Evolutionary conservation across 1,284 basidiomycete genomes (phyloP), one percentile per base, ranked within the genome.

Genomic region (Boletus calvinii): DNA sequence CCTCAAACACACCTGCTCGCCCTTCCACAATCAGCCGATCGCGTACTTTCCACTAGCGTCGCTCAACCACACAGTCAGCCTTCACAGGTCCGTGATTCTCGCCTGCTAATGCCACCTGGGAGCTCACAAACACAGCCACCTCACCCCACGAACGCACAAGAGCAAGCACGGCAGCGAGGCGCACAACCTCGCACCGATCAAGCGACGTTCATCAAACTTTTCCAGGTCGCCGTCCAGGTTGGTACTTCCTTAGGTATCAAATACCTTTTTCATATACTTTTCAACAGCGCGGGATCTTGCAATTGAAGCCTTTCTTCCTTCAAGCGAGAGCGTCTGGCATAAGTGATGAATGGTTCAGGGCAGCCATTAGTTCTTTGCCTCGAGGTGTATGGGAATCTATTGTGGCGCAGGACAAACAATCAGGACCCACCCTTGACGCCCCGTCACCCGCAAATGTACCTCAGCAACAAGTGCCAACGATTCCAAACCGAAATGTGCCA

Each of bases 161-260:
- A 49, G 30, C 51, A 52, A 38, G 42, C 24, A 30, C 22, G n/a
- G 15, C 52, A 36, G 20, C 48, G 15, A 2, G 38, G 15, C 3
- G 20, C 40, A 34, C 53, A 46, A 17, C 20, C 22, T 35, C 41
- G n/a, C 11, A 15, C 15, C 4, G 57, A 57, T 44, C 50, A 54
- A 50, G 53, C 53, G 12, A 46, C 17, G n/a, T 70, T 70, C 20
- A 47, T 56, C 17, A 54, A 49, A 26, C 38, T 41, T 31, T 71
- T 67, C 30, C 69, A 66, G 37, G 29, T 11, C 1, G 63, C 52
- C 12, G 43, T 56, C 8, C 49, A 58, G 39, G 65, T 67, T 47
- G 5, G 67, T 54, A 13, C 39, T 45, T 45, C 29, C n/a, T 52
- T 50, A 7, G 20, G 31, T 34, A 15, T 48, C 40, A 20, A 8